Base-by-base conservation (phyloP, 225 moss, liverwort and hornwort species). In the Ulota crispa region DNA sequence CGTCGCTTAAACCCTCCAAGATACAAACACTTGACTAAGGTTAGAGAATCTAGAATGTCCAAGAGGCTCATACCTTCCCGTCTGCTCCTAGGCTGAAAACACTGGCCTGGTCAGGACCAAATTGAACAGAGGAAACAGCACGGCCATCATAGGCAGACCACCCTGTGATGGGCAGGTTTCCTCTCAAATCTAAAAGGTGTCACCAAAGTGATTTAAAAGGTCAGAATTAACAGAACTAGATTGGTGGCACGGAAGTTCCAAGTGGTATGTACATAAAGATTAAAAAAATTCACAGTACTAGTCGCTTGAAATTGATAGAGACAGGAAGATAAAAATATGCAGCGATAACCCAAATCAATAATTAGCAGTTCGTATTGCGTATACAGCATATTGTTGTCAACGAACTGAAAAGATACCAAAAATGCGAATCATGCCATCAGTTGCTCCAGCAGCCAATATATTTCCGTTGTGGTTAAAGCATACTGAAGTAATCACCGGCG, bases 401-500 rank as follows among this genome's bases (percentile, higher is more conserved):
- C 16, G 36, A 32, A 72, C 83, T 72, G 68, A 27, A 75, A 72
- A 76, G 68, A 69, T 93, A 96, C 96, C 96, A 90, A 92, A 96
- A 57, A 96, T 92, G 66, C 96, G 96, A 36, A 96, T 96, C 91
- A 93, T 94, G 82, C 96, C 96, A 90, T 96, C 96, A 53, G 96
- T 93, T 65, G 96, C 92, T 82, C 94, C 96, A 69, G 93, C 91
- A 62, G 94, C 94, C 80, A 96, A 88, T 34, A 93, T 73, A 70
- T 94, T 96, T 63, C 96, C 96, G 78, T 96, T 96, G 83, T 94
- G 96, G 64, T 94, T 96, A 80, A 96, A 96, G 79, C 96, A 96
- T 26, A 96, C 94, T 66, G 96, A 94, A 19, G 96, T 96, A 52
- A 96, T 92, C 43, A 94, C 94, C 53, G 96, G 96, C 13, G 96